Evolutionary conservation across 805 yeast species (phyloP), one percentile per base, ranked within the genome.

Genomic region (Yueomyces sp.): DNA sequence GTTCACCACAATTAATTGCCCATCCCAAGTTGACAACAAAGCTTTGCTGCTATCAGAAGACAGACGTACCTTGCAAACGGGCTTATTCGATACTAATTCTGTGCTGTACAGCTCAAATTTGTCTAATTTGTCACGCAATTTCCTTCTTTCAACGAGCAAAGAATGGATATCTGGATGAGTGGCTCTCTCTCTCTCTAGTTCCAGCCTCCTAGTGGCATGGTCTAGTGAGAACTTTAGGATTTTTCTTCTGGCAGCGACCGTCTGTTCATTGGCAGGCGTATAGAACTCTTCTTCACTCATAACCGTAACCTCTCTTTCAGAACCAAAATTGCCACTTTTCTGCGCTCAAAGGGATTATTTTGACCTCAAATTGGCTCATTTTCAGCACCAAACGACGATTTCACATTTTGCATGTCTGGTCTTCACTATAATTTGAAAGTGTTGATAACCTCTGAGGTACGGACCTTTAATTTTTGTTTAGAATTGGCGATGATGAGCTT

Each of bases 221-320:
- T 44, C 38, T 3, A 82, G 51, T 0, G 95, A 80, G 44, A 61
- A 63, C 4, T 60, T 47, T 0, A 86, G 72, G 0, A 88, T 66
- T 2, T 50, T 47, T 36, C 62, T 57, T 42, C 97, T 68, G 0
- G 76, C 70, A 1, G 67, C 63, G 5, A 70, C 62, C 7, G 88
- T 59, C 4, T 68, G 73, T 3, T 62, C 64, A 0, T 73, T 60
- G 0, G 94, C 95, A 0, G 94, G 94, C 0, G 95, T 86, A 54
- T 77, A 86, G 54, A 82, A 87, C 47, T 86, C 95, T 42, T 81
- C 94, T 11, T 84, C 81, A 7, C 77, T 80, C 34, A 19, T 19
- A 19, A 19, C 19, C 19, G 19, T 19, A 19, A 19, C 19, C 19
- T 19, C 19, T 19, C 19, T 19, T 19, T 19, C 19, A 19, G 19